Conservation (phyloP, 2,329 filamentous ascomycete genomes). For the Xylaria multiplex region DNA sequence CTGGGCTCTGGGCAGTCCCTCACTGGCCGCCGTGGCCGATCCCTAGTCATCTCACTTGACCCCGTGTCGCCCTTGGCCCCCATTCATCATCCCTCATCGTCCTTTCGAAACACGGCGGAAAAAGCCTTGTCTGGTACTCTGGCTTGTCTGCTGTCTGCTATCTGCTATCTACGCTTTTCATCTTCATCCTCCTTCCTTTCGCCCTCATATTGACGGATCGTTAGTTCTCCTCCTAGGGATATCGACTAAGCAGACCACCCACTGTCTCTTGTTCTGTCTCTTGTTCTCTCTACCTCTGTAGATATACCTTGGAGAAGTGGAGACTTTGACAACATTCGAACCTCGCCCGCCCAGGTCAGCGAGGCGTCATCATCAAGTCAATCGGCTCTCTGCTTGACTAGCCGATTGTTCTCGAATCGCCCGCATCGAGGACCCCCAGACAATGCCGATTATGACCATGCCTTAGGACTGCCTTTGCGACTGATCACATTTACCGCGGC, state of each 20-base stretch:
- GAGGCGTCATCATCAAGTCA: constrained; percentile 6
- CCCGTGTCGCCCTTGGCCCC: constrained; percentile 32
- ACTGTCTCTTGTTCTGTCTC: constrained; percentile 16
- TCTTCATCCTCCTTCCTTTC: constrained; percentile 7
- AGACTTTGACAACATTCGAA: constrained; percentile 14
- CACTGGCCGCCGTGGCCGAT: constrained; percentile 4
- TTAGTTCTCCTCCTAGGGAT: neutral
- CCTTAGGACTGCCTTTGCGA: constrained; percentile 23
- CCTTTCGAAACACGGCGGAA: constrained; percentile 32
- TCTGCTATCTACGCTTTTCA: neutral
- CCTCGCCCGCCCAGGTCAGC: constrained; percentile 12
- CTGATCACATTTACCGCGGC: constrained; percentile 28
- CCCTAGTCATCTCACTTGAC: constrained; percentile 33
- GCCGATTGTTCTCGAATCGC: constrained; percentile 22
- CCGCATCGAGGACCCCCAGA: constrained; percentile 12
- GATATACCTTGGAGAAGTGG: constrained; percentile 14
- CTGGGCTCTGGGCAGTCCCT: constrained; percentile 1
- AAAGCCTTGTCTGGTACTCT: constrained; percentile 32
- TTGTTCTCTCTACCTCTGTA: constrained; percentile 1
- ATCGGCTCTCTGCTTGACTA: constrained; percentile 15
- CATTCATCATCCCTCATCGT: constrained; percentile 37
- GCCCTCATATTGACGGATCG: constrained; percentile 1
- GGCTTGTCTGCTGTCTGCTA: constrained; percentile 6
- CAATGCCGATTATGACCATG: constrained; percentile 26
- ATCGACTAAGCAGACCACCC: constrained; percentile 1